Conservation (phyloP, 768 basidiomycete species). For the Suillus hirtellus region DNA sequence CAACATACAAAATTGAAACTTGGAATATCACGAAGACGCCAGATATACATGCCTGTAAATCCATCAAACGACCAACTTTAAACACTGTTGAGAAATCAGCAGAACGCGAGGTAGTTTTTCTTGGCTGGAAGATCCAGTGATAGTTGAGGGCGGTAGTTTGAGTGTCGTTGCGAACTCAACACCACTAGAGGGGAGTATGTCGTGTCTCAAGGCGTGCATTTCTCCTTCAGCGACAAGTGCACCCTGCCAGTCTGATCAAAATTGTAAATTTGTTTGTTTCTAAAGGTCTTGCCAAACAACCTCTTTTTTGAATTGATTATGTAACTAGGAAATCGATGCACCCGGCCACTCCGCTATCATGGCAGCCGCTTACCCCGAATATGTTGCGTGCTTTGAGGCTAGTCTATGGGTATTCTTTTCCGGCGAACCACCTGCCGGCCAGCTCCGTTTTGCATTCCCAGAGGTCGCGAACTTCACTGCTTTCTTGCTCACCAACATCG, state of each 20-base stretch:
- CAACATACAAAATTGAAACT: slow-evolving; percentile 47
- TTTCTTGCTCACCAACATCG: slow-evolving; percentile 49
- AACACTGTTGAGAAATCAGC: neutral
- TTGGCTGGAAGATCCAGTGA: slow-evolving; percentile 22
- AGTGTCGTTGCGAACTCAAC: slow-evolving; percentile 79
- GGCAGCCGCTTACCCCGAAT: slow-evolving; percentile 61
- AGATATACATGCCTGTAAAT: slow-evolving; percentile 40
- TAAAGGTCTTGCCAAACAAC: slow-evolving; percentile 12
- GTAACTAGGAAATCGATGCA: slow-evolving; percentile 64
- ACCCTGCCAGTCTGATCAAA: neutral
- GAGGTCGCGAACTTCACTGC: slow-evolving; percentile 55
- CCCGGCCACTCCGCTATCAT: slow-evolving; percentile 60
- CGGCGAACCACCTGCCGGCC: slow-evolving; percentile 69
- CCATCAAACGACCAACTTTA: too few species aligned
- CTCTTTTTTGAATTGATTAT: neutral
- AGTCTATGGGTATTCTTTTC: slow-evolving; percentile 58
- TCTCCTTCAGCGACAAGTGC: slow-evolving; percentile 4
- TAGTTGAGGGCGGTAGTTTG: slow-evolving; percentile 64
- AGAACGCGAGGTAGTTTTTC: slow-evolving; percentile 33
- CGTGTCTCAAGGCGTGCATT: slow-evolving; percentile 79
- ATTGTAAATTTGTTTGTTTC: slow-evolving; percentile 10
- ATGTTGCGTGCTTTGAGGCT: slow-evolving; percentile 58
- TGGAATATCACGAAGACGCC: slow-evolving; percentile 45
- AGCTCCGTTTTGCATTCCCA: slow-evolving; percentile 63
- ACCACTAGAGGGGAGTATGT: slow-evolving; percentile 80